Evolutionary conservation across 1,139 yeast genomes (phyloP).

Genomic region (Candida gigantensis): DNA sequence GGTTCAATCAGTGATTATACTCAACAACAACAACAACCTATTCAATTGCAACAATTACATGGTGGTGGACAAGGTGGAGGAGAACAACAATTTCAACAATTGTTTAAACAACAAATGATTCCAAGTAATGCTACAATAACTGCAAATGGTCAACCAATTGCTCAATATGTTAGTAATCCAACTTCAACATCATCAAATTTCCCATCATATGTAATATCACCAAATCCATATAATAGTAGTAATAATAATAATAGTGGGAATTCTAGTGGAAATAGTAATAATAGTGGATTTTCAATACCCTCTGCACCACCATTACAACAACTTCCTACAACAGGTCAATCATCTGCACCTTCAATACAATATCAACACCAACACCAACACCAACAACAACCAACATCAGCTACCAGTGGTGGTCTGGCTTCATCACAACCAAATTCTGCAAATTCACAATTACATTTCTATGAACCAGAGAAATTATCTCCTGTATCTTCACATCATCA

Average conservation of each 20-base stretch:
- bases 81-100: slow-evolving; percentile 20
- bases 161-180: slow-evolving; percentile 9
- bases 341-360: slow-evolving; percentile 11
- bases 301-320: slow-evolving; percentile 11
- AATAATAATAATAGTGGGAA: no score
- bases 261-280: no score
- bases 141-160: background rate
- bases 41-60: slow-evolving; percentile 12
- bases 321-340: slow-evolving; percentile 14
- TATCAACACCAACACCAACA: slow-evolving; percentile 11
- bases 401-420: no score
- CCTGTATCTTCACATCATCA: slow-evolving; percentile 13
- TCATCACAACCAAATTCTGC: slow-evolving; percentile 10
- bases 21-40: slow-evolving; percentile 16
- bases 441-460: slow-evolving; percentile 11
- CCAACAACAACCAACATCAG: slow-evolving; percentile 3
- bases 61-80: background rate
- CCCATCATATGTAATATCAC: slow-evolving; percentile 19
- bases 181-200: no score
- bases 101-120: slow-evolving; percentile 17
- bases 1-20: background rate
- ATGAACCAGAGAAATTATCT: slow-evolving; percentile 17
- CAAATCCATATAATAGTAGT: slow-evolving; percentile 21
- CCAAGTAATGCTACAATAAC: background rate
- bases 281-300: background rate